Conservation (phyloP, 345 rosid genomes). For the Citrus inodora region DNA sequence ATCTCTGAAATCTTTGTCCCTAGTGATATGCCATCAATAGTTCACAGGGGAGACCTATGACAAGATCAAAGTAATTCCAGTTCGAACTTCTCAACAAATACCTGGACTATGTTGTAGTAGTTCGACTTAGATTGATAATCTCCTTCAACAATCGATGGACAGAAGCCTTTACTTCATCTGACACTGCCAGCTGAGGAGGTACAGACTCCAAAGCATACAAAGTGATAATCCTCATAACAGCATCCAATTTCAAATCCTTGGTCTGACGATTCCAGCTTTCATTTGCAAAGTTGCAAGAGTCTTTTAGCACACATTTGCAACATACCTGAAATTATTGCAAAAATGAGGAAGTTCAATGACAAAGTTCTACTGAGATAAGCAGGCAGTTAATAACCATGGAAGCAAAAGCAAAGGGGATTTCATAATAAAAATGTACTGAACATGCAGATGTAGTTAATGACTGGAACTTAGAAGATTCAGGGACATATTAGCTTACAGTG, state of each 20-base stretch:
- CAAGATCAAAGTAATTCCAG: background rate
- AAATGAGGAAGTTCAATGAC: background rate
- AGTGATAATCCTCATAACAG: conserved; percentile 56
- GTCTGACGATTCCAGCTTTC: conserved; percentile 43
- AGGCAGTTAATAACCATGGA: background rate
- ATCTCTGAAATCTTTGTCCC: background rate
- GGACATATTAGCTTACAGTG: conserved; percentile 43
- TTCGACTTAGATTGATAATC: conserved; percentile 49
- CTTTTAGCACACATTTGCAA: conserved; percentile 47
- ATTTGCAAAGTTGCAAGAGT: conserved; percentile 60
- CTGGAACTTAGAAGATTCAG: background rate
- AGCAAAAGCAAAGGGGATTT: background rate
- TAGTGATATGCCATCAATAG: background rate
- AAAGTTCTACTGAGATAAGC: background rate
- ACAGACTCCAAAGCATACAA: conserved; percentile 53
- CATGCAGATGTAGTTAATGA: background rate
- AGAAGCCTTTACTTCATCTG: conserved; percentile 54
- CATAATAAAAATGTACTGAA: too few relatives aligned
- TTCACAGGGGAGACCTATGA: background rate
- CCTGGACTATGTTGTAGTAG: conserved; percentile 2
- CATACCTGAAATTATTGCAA: conserved; percentile 56
- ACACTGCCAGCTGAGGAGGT: conserved; percentile 43
- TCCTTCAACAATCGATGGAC: conserved; percentile 46
- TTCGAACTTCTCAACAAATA: background rate
- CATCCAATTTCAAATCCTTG: conserved; percentile 43